phyloP scores from a whole-genome alignment of 805 yeast genomes.

The Monosporozyma servazzii region DNA sequence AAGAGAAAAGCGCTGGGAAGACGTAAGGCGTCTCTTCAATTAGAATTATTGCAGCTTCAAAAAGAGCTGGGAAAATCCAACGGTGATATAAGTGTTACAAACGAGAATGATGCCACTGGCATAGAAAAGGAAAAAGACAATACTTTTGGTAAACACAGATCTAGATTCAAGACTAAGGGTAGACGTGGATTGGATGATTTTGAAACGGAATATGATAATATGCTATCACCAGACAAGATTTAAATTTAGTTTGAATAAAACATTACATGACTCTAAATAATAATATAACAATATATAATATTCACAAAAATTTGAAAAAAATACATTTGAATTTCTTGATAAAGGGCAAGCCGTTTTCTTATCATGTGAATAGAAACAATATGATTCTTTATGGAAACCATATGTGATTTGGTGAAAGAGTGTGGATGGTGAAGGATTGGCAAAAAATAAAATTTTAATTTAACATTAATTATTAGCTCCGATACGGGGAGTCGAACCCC shows the following conservation, averaged over 20 bases:
- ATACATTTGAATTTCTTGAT: background rate
- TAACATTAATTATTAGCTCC: conserved; percentile 10
- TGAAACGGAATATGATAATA: background rate
- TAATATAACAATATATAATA: background rate
- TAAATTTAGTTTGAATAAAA: background rate
- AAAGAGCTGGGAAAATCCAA: conserved; percentile 23
- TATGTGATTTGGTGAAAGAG: no score
- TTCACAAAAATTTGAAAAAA: background rate
- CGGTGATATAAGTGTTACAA: conserved; percentile 15
- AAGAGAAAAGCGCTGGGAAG: conserved; percentile 30
- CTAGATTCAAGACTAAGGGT: background rate
- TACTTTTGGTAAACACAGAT: background rate
- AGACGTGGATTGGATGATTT: background rate
- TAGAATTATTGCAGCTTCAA: background rate
- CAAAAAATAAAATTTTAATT: background rate
- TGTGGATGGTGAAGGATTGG: no score
- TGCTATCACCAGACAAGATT: background rate
- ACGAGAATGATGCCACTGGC: background rate
- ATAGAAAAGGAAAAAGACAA: background rate
- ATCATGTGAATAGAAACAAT: no score
- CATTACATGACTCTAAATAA: background rate
- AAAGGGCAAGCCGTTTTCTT: background rate
- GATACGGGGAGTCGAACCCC: conserved; percentile 32
- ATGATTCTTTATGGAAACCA: no score
- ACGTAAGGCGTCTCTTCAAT: conserved; percentile 28